Conservation (phyloP, 176 grass and related monocot species). For the Poa annua region DNA sequence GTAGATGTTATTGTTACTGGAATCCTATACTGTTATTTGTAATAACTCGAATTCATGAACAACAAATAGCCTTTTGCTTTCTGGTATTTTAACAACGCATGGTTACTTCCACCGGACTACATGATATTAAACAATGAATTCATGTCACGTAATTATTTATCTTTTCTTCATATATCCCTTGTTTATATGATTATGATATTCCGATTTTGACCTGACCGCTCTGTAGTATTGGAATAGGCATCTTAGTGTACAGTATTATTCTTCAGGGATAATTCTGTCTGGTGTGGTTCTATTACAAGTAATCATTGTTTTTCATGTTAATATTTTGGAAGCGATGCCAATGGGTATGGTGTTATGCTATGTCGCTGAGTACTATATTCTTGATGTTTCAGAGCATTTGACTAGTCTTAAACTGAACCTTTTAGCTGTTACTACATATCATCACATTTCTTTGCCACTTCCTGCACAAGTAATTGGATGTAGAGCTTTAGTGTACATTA, state of each 20-base stretch:
- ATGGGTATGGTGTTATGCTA: no score
- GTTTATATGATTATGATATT: not conserved
- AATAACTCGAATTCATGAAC: not conserved
- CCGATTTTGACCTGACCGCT: not conserved
- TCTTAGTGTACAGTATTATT: not conserved
- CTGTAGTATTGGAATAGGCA: not conserved
- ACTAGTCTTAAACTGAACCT: no score
- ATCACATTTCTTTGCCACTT: no score
- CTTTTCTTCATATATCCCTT: not conserved
- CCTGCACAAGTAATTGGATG: not conserved
- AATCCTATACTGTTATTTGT: not conserved
- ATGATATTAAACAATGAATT: not conserved
- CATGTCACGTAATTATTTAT: not conserved
- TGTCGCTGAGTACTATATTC: no score
- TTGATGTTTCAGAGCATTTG: no score
- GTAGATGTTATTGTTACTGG: no score
- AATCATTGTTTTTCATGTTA: no score
- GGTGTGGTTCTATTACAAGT: not conserved
- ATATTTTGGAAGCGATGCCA: no score
- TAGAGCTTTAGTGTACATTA: not conserved
- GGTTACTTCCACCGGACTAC: not conserved
- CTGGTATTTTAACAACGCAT: not conserved
- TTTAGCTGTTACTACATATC: no score
- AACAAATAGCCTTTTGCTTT: not conserved
- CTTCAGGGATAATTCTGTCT: not conserved